Base-by-base conservation (phyloP, 2,329 filamentous ascomycete species). In the Calonectria ilicicola region DNA sequence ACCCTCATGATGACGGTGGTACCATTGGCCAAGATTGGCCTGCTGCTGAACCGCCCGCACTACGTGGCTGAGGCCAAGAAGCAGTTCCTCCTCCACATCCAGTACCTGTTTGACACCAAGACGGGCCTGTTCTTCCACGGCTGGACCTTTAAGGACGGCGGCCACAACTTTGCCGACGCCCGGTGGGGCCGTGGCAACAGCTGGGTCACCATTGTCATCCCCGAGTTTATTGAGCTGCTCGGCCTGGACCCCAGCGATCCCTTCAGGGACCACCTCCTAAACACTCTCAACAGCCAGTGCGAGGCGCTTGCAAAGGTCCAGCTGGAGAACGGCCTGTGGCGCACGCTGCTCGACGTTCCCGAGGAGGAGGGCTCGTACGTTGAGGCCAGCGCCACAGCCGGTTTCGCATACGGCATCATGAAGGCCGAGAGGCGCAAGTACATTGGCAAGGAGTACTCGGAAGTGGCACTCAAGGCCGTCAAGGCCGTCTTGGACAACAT, bases 1-100 rank as follows among this genome's bases (percentile, higher is more conserved):
- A 96, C 94, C 7, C 87, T 96, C 53, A 96, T 96, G 94, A 96
- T 96, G 94, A 95, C 93, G 0, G 94, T 95, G 7, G 85, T 96
- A 83, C 94, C 94, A 1, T 87, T 96, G 21, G 93, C 93, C 21
- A 96, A 96, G 85, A 95, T 95, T 73, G 94, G 94, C 1, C 88
- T 92, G 69, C 86, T 95, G 5, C 88, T 96, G 3, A 87, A 90
- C 73, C 86, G 93, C 1, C 92, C 93, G 0, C 89, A 93, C 76
- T 96, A 96, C 80, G 86, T 96, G 29, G 92, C 91, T 49, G 94
- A 96, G 83, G 94, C 93, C 14, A 95, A 95, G 84, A 87, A 90
- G 9, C 94, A 96, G 82, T 95, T 95, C 80, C 86, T 96, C 51
- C 84, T 95, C 17, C 94, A 96, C 78, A 90, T 95, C 77, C 92